These are phyloP conservation scores for Dryas integrifolia DNA, from an alignment of 331 rosid species.

Conservation along the genomic window DNA sequence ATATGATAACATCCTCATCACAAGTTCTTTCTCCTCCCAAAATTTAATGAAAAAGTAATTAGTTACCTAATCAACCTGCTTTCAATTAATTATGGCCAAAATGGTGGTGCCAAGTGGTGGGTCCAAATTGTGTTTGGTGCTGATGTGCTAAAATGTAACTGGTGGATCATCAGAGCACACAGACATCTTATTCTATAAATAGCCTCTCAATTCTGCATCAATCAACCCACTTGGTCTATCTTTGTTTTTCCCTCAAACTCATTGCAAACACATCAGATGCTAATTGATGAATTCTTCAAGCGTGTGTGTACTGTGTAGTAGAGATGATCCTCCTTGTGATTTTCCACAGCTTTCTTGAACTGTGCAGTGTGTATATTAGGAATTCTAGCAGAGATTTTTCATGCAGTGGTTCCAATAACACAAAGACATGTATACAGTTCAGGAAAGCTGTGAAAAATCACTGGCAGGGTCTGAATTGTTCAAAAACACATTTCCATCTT, in stretches of 20 bases:
- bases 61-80: not conserved
- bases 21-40: not conserved
- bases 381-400: not conserved
- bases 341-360: slow-evolving; percentile 81
- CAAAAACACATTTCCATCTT: not conserved
- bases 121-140: slow-evolving; percentile 17
- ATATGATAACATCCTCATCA: not conserved
- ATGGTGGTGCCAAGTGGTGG: slow-evolving; percentile 16
- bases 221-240: not conserved
- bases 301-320: not conserved
- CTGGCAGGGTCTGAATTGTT: slow-evolving; percentile 18
- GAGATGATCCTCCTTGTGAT: slow-evolving; percentile 39
- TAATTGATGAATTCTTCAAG: not conserved
- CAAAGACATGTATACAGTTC: slow-evolving; percentile 18
- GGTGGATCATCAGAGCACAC: not conserved
- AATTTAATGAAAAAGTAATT: not conserved
- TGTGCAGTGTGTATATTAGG: not conserved
- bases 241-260: not conserved
- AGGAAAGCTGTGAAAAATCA: slow-evolving; percentile 35
- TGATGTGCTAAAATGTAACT: not conserved
- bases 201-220: slow-evolving; percentile 12
- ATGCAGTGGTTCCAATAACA: slow-evolving; percentile 11
- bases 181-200: slow-evolving; percentile 12
- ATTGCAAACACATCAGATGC: not conserved
- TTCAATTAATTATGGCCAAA: not conserved